phyloP scores from a whole-genome alignment of 208 protist genomes.

The Wallacemonas sp. region DNA sequence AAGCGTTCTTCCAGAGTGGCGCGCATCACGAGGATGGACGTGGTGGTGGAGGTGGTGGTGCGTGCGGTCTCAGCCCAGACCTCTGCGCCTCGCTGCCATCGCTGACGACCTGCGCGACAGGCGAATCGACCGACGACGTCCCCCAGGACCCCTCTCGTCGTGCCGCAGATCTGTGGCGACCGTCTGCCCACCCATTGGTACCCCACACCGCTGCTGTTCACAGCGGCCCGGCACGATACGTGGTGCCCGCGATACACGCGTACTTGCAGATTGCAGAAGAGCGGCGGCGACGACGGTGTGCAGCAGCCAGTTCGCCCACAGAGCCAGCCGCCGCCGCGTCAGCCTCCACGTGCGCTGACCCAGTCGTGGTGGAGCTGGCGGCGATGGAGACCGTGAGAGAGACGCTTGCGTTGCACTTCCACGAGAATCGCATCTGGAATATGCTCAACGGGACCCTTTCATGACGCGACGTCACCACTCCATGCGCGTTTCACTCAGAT shows the following conservation, averaged over 20 bases:
- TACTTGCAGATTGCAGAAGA: constrained; percentile 7
- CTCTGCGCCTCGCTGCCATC: too few relatives aligned
- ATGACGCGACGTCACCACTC: neutral
- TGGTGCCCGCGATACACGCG: neutral
- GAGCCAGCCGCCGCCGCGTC: neutral
- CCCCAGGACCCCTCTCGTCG: too few relatives aligned
- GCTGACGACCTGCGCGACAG: neutral
- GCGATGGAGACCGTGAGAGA: neutral
- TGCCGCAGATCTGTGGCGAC: neutral
- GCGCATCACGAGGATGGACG: too few relatives aligned
- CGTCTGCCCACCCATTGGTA: neutral
- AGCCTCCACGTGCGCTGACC: neutral
- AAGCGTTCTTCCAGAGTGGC: too few relatives aligned
- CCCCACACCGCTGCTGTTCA: neutral
- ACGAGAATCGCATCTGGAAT: constrained; percentile 11
- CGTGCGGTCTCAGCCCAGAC: neutral
- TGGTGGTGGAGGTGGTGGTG: neutral
- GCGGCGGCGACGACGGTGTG: constrained; percentile 5
- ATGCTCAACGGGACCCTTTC: neutral
- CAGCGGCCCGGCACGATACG: neutral
- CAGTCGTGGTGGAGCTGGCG: constrained; percentile 4
- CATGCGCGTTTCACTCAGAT: neutral
- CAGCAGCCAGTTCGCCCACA: neutral
- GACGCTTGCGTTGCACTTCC: constrained; percentile 1
- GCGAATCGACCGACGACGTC: neutral